Evolutionary conservation across 805 yeast species (phyloP).

Genomic region (Ogataea thermomethanolica): DNA sequence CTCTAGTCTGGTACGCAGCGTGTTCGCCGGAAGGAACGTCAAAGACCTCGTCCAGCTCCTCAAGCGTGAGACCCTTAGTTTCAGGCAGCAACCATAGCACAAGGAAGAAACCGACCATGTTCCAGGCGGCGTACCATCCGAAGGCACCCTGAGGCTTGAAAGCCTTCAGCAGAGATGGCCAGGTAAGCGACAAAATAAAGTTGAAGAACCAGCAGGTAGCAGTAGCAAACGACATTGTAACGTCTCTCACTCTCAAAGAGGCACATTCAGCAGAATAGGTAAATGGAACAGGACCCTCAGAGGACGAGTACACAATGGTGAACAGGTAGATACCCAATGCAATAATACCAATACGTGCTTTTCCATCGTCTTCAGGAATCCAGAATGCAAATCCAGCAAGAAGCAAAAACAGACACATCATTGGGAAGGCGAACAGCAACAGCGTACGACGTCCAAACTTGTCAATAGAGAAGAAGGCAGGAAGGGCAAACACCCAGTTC

Average conservation of each 20-base stretch:
- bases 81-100: conserved; percentile 72
- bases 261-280: conserved; percentile 84
- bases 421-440: conserved; percentile 57
- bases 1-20: conserved; percentile 44
- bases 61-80: conserved; percentile 68
- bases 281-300: conserved; percentile 89
- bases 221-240: conserved; percentile 78
- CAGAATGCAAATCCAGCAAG: conserved; percentile 71
- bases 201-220: conserved; percentile 75
- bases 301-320: conserved; percentile 72
- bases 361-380: conserved; percentile 43
- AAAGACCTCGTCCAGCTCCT: conserved; percentile 73
- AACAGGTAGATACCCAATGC: conserved; percentile 72
- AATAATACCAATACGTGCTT: conserved; percentile 63
- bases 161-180: conserved; percentile 68
- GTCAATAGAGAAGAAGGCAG: conserved; percentile 33
- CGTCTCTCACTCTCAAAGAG: conserved; percentile 73
- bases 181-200: conserved; percentile 65
- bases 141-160: conserved; percentile 82
- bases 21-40: conserved; percentile 53
- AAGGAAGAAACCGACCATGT: conserved; percentile 62
- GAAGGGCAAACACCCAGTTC: conserved; percentile 40
- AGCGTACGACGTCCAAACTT: conserved; percentile 48
- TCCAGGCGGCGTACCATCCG: conserved; percentile 88
- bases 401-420: conserved; percentile 56